Evolutionary conservation across 306 rosid species (phyloP), one percentile per base, ranked within the genome.

Genomic region (Cucumis hystrix): DNA sequence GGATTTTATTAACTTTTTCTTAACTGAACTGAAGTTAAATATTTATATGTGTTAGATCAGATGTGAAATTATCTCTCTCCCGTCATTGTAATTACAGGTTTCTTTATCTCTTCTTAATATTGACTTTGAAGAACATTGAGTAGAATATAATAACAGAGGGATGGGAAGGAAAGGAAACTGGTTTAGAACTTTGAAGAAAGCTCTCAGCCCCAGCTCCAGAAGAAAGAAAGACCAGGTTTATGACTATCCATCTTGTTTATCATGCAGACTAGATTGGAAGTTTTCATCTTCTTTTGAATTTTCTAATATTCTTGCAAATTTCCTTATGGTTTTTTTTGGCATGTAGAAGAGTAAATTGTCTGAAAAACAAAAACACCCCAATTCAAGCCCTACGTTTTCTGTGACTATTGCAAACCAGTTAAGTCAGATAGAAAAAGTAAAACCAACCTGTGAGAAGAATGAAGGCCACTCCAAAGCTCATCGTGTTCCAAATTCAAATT

Each of bases 91-190:
- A 43, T 35, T 35, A 17, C 49, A 16, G 23, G 51, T 10, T 65
- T 33, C 10, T 63, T 33, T 15, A n/a, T 39, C 55, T 69, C 54
- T 68, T 51, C 62, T 51, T 49, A 7, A 23, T 47, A 40, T 20
- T 59, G 58, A 39, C n/a, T 35, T 65, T 59, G 21, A 58, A 77
- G 79, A 82, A 90, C 87, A 25, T 84, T 78, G 25, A 65, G 78
- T 80, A 77, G 79, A 86, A 91, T 85, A 47, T 47, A 87, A 88
- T 85, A 87, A 83, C 78, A 90, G 89, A 90, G 80, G 80, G 87
- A 95, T 95, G 98, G 98, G 93, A 78, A 86, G 87, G 87, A 95
- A 90, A 79, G 97, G 97, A 84, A 91, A 83, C 83, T 95, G 97
- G 97, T 89, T 95, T 89, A 92, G 91, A 76, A 65, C 71, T 40